Percentiles rank a stretch among this genome's conserved stretches.
phyloP scores from a whole-genome alignment of 1,284 basidiomycete species.

The Rhodotorula sp. region DNA sequence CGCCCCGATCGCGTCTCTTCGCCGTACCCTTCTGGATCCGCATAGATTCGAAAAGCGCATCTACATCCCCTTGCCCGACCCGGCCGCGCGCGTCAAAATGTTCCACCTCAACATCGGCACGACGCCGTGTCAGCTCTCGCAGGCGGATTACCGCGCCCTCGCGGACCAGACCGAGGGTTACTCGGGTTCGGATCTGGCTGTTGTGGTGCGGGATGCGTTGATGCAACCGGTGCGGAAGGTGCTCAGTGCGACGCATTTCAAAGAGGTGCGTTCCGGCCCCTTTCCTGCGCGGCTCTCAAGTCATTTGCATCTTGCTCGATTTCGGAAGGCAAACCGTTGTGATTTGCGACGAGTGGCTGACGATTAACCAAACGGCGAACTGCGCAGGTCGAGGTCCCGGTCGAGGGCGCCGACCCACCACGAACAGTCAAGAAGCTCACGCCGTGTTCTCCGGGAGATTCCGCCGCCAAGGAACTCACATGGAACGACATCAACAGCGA shows the following conservation, averaged over 20 bases:
- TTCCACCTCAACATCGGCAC: conserved; percentile 94
- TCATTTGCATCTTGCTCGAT: not conserved
- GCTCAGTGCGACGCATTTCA: conserved; percentile 93
- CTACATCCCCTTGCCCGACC: conserved; percentile 93
- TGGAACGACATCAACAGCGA: conserved; percentile 93
- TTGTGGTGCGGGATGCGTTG: conserved; percentile 91
- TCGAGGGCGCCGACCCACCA: conserved; percentile 49
- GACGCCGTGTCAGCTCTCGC: conserved; percentile 79
- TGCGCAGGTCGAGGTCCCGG: conserved; percentile 49
- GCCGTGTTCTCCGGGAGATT: conserved; percentile 92
- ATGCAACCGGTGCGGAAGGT: conserved; percentile 99
- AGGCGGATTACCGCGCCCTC: conserved; percentile 75
- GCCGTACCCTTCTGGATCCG: too few species aligned
- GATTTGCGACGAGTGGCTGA: not conserved
- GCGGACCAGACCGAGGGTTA: conserved; percentile 85
- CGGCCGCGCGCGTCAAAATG: conserved; percentile 90
- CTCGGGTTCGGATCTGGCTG: conserved; percentile 92
- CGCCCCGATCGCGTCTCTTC: too few species aligned
- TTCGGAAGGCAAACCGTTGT: not conserved
- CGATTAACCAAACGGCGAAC: too few species aligned
- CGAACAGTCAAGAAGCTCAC: conserved; percentile 65
- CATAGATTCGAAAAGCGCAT: conserved; percentile 75
- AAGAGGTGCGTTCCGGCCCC: conserved; percentile 52
- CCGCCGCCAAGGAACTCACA: conserved; percentile 78
- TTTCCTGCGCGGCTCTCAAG: too few species aligned